Conservation (phyloP, 129 eudicot genomes). For the Artemisia tridentata region DNA sequence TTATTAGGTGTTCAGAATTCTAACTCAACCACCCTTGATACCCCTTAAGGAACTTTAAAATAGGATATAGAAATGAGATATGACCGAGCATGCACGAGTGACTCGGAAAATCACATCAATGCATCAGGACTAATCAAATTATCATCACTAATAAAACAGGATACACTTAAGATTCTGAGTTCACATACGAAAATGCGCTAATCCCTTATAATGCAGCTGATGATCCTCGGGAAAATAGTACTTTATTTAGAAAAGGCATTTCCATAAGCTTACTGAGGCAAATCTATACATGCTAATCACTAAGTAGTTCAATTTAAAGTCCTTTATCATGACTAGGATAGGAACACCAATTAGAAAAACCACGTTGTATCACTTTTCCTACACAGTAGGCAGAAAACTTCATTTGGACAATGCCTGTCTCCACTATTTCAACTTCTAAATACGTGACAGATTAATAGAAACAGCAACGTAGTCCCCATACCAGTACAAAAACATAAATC, state of each 20-base stretch:
- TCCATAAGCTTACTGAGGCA: not conserved
- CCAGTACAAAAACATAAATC: too few species aligned
- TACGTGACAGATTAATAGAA: too few species aligned
- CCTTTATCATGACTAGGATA: too few species aligned
- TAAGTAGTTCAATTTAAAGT: not conserved
- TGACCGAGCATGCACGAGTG: not conserved
- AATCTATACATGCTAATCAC: not conserved
- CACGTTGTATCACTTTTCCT: too few species aligned
- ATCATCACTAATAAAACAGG: not conserved
- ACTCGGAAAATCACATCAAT: not conserved
- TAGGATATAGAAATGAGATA: not conserved
- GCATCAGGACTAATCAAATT: conserved; percentile 5
- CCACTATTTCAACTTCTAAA: too few species aligned
- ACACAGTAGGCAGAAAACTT: too few species aligned
- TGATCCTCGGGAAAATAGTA: not conserved
- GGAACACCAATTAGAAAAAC: too few species aligned
- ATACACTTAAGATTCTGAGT: not conserved
- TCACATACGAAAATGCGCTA: not conserved
- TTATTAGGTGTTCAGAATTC: not conserved
- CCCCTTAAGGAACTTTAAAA: too few species aligned
- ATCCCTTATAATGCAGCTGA: not conserved
- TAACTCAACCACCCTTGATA: too few species aligned
- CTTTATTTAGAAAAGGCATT: not conserved
- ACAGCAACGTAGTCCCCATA: too few species aligned
- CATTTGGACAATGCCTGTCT: too few species aligned